phyloP scores from a whole-genome alignment of 2,329 filamentous ascomycete species.

The Pseudopyrenochaeta lycopersici region DNA sequence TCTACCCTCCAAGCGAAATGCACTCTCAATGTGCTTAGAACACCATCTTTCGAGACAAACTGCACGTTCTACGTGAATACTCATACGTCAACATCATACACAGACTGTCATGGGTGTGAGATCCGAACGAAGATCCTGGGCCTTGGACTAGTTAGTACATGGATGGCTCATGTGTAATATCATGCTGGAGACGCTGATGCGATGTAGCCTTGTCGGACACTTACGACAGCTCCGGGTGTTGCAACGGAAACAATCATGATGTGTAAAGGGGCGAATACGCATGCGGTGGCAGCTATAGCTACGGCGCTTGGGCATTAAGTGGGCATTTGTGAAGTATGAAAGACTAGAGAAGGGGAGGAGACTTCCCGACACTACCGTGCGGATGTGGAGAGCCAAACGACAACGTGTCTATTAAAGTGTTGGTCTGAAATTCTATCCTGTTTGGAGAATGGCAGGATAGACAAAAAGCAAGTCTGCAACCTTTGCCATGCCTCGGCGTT shows the following conservation, averaged over 20 bases:
- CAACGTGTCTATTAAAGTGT: not conserved
- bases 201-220: slow-evolving; percentile 27
- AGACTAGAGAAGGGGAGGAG: not conserved
- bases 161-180: not conserved
- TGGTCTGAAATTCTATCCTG: not conserved
- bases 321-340: not conserved
- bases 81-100: slow-evolving; percentile 33
- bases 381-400: not conserved
- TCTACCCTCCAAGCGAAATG: slow-evolving; percentile 21
- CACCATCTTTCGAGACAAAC: slow-evolving; percentile 22
- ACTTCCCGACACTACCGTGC: not conserved
- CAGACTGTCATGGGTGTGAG: slow-evolving; percentile 37
- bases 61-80: slow-evolving; percentile 38
- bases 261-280: slow-evolving; percentile 7
- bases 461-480: not conserved
- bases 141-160: slow-evolving; percentile 32
- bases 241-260: slow-evolving; percentile 16
- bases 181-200: slow-evolving; percentile 3
- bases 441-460: not conserved
- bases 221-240: slow-evolving; percentile 25
- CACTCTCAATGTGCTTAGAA: slow-evolving; percentile 20
- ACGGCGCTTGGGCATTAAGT: not conserved
- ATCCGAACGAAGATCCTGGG: slow-evolving; percentile 28
- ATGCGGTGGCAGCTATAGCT: not conserved
- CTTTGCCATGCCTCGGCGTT: not conserved